phyloP scores from a whole-genome alignment of 2,329 filamentous ascomycete species.

The Diaporthe sp. region DNA sequence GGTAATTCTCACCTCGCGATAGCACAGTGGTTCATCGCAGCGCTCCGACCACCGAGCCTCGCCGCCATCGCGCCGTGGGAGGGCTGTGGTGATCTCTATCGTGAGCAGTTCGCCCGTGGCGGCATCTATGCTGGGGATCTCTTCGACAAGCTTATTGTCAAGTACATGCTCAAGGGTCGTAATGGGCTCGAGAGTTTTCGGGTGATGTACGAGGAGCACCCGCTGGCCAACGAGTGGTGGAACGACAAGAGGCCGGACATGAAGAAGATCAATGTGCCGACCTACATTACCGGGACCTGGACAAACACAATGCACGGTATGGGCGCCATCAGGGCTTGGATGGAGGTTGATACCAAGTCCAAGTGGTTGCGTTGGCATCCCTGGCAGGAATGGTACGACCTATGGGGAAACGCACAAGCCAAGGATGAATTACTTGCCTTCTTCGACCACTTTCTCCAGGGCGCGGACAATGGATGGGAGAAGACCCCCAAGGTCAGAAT shows the following conservation, averaged over 20 bases:
- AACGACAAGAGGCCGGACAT: constrained; percentile 54
- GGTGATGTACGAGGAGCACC: constrained; percentile 56
- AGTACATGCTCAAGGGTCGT: constrained; percentile 52
- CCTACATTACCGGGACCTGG: constrained; percentile 52
- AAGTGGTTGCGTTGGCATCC: constrained; percentile 57
- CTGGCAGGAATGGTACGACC: constrained; percentile 60
- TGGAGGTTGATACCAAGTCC: constrained; percentile 50
- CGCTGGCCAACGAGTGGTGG: constrained; percentile 53
- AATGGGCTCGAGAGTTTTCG: constrained; percentile 55
- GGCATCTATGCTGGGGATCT: constrained; percentile 55
- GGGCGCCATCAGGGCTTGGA: constrained; percentile 53
- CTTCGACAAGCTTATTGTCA: constrained; percentile 55
- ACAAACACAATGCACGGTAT: constrained; percentile 52
- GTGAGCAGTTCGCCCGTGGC: constrained; percentile 60
- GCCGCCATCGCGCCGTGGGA: constrained; percentile 54
- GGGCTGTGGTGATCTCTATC: constrained; percentile 60
- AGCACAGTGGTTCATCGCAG: constrained; percentile 43
- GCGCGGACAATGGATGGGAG: constrained; percentile 59
- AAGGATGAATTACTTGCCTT: constrained; percentile 54
- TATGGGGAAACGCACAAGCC: constrained; percentile 52
- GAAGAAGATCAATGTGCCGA: constrained; percentile 51
- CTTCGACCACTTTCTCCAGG: constrained; percentile 60
- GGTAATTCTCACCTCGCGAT: constrained; percentile 48
- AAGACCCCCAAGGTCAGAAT: constrained; percentile 58
- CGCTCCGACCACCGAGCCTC: constrained; percentile 39